phyloP scores from a whole-genome alignment of 768 basidiomycete species.

The Suillus spraguei region DNA sequence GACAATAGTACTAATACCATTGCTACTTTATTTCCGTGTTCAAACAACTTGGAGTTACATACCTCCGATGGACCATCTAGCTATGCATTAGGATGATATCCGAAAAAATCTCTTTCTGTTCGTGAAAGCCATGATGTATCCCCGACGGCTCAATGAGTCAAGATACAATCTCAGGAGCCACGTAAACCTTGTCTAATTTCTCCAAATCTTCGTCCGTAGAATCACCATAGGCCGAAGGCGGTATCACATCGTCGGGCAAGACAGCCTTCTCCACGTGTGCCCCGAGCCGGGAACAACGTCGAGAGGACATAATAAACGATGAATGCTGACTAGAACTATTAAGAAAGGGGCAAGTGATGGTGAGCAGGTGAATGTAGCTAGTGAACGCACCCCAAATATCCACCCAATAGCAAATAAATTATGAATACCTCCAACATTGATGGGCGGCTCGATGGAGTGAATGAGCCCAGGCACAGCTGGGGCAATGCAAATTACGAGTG shows the following conservation, averaged over 20 bases:
- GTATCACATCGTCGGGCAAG: slow-evolving; percentile 9
- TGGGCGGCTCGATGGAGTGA: slow-evolving; percentile 65
- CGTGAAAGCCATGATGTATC: not conserved
- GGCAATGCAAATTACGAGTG: slow-evolving; percentile 66
- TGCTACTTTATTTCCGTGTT: not conserved
- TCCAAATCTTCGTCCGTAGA: slow-evolving; percentile 9
- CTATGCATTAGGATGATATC: not conserved
- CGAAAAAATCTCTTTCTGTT: not conserved
- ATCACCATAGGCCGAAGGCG: not conserved
- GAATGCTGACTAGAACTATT: slow-evolving; percentile 13
- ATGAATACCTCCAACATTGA: slow-evolving; percentile 30
- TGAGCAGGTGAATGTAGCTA: not conserved
- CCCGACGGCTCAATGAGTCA: not conserved
- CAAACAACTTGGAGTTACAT: not conserved
- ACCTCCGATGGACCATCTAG: not conserved
- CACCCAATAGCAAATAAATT: slow-evolving; percentile 14
- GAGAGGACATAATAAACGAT: slow-evolving; percentile 13
- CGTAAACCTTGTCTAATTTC: slow-evolving; percentile 1
- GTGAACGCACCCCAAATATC: slow-evolving; percentile 14
- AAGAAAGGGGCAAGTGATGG: not conserved
- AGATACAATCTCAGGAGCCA: not conserved
- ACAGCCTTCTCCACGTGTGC: slow-evolving; percentile 11
- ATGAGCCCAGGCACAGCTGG: slow-evolving; percentile 80
- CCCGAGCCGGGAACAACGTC: slow-evolving; percentile 11
- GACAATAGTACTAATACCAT: not conserved